Evolutionary conservation across 2,329 filamentous ascomycete species (phyloP).

Genomic region (Colletotrichum sp.): DNA sequence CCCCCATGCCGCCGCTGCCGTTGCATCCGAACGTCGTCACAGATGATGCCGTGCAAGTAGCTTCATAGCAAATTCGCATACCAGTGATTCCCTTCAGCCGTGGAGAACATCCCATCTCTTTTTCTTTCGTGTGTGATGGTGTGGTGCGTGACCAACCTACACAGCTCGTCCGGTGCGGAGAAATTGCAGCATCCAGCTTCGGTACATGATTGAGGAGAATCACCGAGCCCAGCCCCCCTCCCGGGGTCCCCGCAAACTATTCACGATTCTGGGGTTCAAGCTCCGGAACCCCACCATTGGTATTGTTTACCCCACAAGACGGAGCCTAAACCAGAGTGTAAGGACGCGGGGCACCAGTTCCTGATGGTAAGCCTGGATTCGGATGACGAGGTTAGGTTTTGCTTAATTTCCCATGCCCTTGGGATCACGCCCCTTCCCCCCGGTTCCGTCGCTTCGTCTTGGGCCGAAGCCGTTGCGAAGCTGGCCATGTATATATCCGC

Average conservation of each 20-base stretch:
- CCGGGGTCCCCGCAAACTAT: background rate
- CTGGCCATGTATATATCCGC: background rate
- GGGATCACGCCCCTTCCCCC: background rate
- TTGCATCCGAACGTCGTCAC: background rate
- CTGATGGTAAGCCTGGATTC: background rate
- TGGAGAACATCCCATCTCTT: background rate
- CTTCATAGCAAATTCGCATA: background rate
- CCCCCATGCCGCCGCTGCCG: background rate
- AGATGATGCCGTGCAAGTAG: background rate
- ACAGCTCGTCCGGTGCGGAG: slow-evolving; percentile 1
- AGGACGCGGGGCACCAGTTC: background rate
- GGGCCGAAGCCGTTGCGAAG: background rate
- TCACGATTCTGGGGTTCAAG: slow-evolving; percentile 1
- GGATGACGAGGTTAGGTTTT: background rate
- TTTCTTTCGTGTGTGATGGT: background rate
- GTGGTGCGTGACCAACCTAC: background rate
- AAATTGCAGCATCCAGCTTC: background rate
- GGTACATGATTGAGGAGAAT: slow-evolving; percentile 12
- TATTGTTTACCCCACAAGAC: background rate
- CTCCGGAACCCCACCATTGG: background rate
- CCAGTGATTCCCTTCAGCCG: background rate
- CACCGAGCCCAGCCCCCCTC: slow-evolving; percentile 3
- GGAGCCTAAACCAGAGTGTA: background rate
- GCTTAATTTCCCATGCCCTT: background rate
- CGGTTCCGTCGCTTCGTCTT: background rate